A percentile compares a stretch with the other conserved stretches of the same genome.
Conservation (phyloP, 2,329 filamentous ascomycete genomes). For the Tolypocladium pustulatum region DNA sequence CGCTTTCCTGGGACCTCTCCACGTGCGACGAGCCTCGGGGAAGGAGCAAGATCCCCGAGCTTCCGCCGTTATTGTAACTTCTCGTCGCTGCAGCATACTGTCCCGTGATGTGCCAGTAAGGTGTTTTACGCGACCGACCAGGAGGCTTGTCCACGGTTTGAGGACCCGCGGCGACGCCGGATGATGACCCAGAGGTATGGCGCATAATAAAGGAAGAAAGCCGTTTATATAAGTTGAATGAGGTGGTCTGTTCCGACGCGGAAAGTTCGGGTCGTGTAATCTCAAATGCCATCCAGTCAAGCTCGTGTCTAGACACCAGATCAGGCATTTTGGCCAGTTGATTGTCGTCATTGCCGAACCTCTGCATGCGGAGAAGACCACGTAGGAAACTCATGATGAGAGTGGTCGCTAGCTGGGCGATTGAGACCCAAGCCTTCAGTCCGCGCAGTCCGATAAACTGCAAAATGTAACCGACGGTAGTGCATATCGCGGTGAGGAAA, state of each 20-base stretch:
- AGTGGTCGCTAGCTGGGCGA: conserved; percentile 9
- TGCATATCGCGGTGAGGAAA: not conserved
- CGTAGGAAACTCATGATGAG: conserved; percentile 10
- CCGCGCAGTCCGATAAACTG: conserved; percentile 13
- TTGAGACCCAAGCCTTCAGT: conserved; percentile 9
- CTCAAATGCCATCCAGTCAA: conserved; percentile 12
- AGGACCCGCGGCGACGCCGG: too few relatives aligned
- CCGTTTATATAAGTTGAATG: not conserved
- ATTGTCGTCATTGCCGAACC: conserved; percentile 7
- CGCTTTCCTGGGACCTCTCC: not conserved
- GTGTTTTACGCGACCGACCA: not conserved
- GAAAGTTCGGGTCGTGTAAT: conserved; percentile 1
- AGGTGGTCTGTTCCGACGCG: not conserved
- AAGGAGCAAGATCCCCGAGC: too few relatives aligned
- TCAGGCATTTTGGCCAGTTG: conserved; percentile 5
- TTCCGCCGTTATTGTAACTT: not conserved
- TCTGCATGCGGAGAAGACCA: conserved; percentile 7
- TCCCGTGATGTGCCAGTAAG: not conserved
- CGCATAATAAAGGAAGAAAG: not conserved
- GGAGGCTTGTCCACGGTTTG: not conserved
- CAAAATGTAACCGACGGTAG: conserved; percentile 6
- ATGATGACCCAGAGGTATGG: not conserved
- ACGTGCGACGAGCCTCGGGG: not conserved
- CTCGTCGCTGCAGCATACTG: not conserved
- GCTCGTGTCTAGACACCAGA: conserved; percentile 8